phyloP scores from a whole-genome alignment of 2,329 filamentous ascomycete species.

The Alternaria postmessia region DNA sequence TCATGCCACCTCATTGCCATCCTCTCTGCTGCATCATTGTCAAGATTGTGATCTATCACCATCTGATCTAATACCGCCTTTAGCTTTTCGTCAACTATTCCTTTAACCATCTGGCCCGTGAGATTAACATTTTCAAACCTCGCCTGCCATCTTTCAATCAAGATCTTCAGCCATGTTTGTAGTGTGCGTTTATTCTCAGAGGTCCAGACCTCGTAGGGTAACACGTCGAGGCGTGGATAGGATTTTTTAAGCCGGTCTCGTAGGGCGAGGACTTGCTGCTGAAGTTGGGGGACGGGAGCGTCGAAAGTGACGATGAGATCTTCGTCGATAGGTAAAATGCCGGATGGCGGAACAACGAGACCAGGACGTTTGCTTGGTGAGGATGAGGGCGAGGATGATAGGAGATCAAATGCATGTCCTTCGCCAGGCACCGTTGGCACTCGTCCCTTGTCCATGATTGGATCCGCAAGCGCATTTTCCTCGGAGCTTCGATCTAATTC shows the following conservation, averaged over 20 bases:
- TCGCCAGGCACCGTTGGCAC: background rate
- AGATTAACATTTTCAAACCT: constrained; percentile 26
- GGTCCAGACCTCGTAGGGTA: constrained; percentile 38
- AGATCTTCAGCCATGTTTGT: constrained; percentile 41
- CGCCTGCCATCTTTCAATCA: constrained; percentile 33
- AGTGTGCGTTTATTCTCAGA: constrained; percentile 27
- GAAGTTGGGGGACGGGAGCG: constrained; percentile 21
- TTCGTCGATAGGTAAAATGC: constrained; percentile 27
- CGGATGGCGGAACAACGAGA: constrained; percentile 18
- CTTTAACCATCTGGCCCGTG: background rate
- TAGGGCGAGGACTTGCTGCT: constrained; percentile 30
- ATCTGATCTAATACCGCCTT: constrained; percentile 34
- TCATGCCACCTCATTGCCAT: constrained; percentile 37
- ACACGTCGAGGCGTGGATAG: constrained; percentile 36
- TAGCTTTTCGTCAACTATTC: constrained; percentile 19
- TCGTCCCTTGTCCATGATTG: background rate
- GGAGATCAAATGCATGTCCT: fast-evolving
- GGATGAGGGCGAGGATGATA: background rate
- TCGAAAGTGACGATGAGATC: constrained; percentile 30
- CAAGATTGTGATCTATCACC: constrained; percentile 34
- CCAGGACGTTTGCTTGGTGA: constrained; percentile 20
- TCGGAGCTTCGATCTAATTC: background rate
- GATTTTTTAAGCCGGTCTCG: constrained; percentile 28
- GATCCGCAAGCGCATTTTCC: background rate
- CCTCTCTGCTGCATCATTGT: constrained; percentile 30